phyloP scores from a whole-genome alignment of 1,284 basidiomycete genomes.

The Ceratobasidium sp. region DNA sequence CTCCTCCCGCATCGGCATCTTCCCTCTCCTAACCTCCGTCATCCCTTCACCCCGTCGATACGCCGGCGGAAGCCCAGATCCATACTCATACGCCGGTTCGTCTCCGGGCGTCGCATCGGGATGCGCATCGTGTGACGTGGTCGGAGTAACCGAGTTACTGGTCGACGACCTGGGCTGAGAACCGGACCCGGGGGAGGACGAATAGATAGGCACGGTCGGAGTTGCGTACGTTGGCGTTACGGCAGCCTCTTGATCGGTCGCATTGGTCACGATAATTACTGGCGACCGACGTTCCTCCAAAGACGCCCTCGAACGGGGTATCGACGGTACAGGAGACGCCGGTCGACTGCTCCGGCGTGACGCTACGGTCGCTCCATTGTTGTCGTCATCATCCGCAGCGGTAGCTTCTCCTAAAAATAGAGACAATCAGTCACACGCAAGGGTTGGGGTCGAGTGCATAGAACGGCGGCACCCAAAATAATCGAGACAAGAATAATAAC shows the following conservation, averaged over 20 bases:
- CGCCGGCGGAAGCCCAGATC: slow-evolving; percentile 34
- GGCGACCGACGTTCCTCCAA: neutral
- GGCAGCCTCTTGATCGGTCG: slow-evolving; percentile 4
- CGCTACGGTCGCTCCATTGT: neutral
- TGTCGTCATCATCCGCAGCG: slow-evolving; percentile 7
- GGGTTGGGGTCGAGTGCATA: neutral
- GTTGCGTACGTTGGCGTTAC: neutral
- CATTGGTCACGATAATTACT: neutral
- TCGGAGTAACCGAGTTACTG: neutral
- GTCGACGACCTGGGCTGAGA: slow-evolving; percentile 20
- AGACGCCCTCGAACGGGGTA: neutral
- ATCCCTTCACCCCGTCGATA: slow-evolving; percentile 29
- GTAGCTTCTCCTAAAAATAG: slow-evolving; percentile 9
- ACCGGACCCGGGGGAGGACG: slow-evolving; percentile 5
- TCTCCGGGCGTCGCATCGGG: slow-evolving; percentile 29
- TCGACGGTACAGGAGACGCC: slow-evolving; percentile 7
- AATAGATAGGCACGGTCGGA: slow-evolving; percentile 20
- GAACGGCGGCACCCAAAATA: slow-evolving; percentile 9
- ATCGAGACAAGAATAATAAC: slow-evolving; percentile 16
- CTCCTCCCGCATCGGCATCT: slow-evolving; percentile 24
- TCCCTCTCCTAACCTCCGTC: slow-evolving; percentile 29
- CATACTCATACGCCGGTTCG: slow-evolving; percentile 38
- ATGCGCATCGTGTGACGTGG: slow-evolving; percentile 26
- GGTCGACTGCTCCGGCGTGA: slow-evolving; percentile 3
- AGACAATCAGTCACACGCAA: slow-evolving; percentile 14